Evolutionary conservation across 345 rosid species (phyloP), one percentile per base, ranked within the genome.

Genomic region (Cardamine resedifolia): DNA sequence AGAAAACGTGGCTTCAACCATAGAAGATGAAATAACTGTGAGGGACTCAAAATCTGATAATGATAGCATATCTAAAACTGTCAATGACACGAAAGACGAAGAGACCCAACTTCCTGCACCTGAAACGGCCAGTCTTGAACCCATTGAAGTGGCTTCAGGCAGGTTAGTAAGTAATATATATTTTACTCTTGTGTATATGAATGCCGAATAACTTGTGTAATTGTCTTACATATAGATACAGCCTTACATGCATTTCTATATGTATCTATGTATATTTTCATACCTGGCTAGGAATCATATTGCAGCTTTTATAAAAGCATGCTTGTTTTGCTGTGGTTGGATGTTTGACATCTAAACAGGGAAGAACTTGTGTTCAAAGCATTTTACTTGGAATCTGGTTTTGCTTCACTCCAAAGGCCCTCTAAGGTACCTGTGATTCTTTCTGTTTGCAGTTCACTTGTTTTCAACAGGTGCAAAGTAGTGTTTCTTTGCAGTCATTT

Each of bases 321-420:
- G 52, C 24, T 44, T 56, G 50, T 49, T 65, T 66, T 77, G 15
- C 2, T 77, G 9, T 77, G 61, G 19, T 62, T 51, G 39, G 61
- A 14, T 71, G 11, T 67, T 38, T 71, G 49, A 64, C 75, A 10
- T 71, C 58, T 43, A 63, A 82, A 70, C 83, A 88, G 94, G 80
- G 84, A 84, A 79, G 88, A 81, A 68, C 20, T 73, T 61, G 70
- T 69, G 39, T 62, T 56, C 20, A 56, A 74, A 43, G 77, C 76
- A 64, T 60, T 80, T 66, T 79, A 63, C 81, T 81, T 91, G 71
- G 73, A 78, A 60, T 86, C 92, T 68, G 92, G 88, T 58, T 82
- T 80, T 43, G 83, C 83, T 72, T 84, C 74, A 38, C 78, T 85
- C 56, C 83, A 85, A 75, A 82, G 70, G 73, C 90, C 91, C 28